These are phyloP conservation scores for Citrus mangshanensis DNA, from an alignment of 345 rosid genomes.

Conservation along the genomic window DNA sequence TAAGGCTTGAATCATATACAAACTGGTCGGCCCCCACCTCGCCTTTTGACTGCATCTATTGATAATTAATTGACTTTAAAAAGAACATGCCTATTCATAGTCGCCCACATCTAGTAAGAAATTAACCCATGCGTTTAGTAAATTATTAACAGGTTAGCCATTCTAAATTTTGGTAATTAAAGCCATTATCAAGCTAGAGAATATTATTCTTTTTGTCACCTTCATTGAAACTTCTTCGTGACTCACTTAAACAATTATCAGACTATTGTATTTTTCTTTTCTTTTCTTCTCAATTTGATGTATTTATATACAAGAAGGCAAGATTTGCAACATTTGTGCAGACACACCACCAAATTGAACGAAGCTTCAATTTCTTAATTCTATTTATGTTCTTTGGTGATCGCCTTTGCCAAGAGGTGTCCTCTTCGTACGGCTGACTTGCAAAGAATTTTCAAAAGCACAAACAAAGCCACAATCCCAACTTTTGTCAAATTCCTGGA, in stretches of 20 bases:
- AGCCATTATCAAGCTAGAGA: background rate
- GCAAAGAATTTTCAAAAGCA: conserved; percentile 47
- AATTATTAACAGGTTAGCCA: background rate
- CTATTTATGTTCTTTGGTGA: background rate
- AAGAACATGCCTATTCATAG: background rate
- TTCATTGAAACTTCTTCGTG: background rate
- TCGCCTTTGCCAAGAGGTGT: conserved; percentile 19
- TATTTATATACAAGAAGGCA: background rate
- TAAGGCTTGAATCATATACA: background rate
- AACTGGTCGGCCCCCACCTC: background rate
- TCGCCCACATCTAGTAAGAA: background rate
- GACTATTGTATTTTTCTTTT: too few species aligned
- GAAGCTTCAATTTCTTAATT: background rate
- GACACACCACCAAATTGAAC: background rate
- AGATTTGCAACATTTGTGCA: background rate
- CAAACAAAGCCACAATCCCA: too few species aligned
- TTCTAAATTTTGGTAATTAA: background rate
- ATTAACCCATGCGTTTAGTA: background rate
- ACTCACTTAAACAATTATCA: too few species aligned
- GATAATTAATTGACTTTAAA: background rate
- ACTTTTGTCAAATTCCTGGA: too few species aligned
- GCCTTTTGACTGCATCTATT: background rate
- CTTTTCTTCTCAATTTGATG: background rate
- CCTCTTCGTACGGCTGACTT: conserved; percentile 41
- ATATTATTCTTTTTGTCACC: background rate